These are phyloP conservation scores for Austropuccinia psidii DNA, from an alignment of 1,284 basidiomycete species.

Conservation along the genomic window DNA sequence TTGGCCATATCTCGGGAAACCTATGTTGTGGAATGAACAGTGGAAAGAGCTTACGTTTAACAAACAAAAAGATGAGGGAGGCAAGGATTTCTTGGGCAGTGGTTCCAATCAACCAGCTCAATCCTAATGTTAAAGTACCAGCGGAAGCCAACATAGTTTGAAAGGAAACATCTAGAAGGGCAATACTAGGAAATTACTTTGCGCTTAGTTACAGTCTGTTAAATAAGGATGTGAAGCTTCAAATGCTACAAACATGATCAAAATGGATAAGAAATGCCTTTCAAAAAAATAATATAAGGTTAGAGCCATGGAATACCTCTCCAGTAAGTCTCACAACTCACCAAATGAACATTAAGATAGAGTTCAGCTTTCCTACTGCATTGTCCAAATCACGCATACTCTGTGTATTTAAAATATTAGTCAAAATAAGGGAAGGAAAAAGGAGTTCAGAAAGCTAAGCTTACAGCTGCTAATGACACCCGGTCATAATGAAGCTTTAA, in stretches of 20 bases:
- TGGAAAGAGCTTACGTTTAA: constrained; percentile 51
- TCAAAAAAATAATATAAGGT: too few species aligned
- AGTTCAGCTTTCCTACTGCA: constrained; percentile 60
- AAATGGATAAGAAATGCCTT: constrained; percentile 40
- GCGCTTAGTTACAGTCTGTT: too few species aligned
- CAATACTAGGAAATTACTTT: too few species aligned
- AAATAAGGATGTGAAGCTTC: too few species aligned
- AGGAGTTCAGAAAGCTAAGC: background rate
- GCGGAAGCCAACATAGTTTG: constrained; percentile 53
- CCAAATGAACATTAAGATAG: constrained; percentile 45
- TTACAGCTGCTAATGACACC: constrained; percentile 62
- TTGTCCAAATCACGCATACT: constrained; percentile 87
- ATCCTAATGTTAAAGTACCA: constrained; percentile 70
- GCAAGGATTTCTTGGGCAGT: constrained; percentile 53
- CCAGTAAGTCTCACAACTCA: too few species aligned
- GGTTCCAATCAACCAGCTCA: constrained; percentile 80
- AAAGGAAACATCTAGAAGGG: constrained; percentile 43
- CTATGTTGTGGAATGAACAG: too few species aligned
- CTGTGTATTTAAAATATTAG: background rate
- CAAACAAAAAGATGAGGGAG: constrained; percentile 77
- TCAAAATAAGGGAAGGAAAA: background rate
- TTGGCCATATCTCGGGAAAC: too few species aligned
- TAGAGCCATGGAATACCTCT: too few species aligned
- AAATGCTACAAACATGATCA: constrained; percentile 43
- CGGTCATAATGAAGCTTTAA: constrained; percentile 80